Base-by-base conservation (phyloP, 345 rosid genomes). In the Angophora floribunda region DNA sequence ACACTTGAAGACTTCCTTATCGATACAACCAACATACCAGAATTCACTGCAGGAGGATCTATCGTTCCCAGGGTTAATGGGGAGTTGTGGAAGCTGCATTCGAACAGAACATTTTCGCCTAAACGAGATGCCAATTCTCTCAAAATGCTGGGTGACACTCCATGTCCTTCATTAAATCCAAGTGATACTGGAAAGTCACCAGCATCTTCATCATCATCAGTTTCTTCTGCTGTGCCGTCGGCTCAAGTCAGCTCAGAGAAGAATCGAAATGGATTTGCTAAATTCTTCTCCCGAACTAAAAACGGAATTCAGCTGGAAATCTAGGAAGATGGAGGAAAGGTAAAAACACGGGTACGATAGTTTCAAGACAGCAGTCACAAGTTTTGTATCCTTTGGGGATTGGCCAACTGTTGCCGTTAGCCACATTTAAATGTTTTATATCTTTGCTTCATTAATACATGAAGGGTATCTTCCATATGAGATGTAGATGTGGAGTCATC, bases 1-100 rank as follows among this genome's bases (percentile, higher is more conserved):
- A 96, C 99, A 30, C 93, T 96, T 28, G 99, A 97, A 91, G 99
- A 97, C 90, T 97, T 97, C 94, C 93, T 97, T 89, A 91, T 95
- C 6, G 99, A 97, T 92, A 95, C 98, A 63, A 88, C 92, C 8
- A 92, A 93, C 90, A 89, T 95, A 90, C 94, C 94, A 0, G 94
- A 91, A 80, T 91, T 94, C 61, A 78, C 92, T 87, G 86, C 85
- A 5, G 89, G 85, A 67, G 90, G 88, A 91, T 85, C 93, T 51
- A 78, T 87, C 87, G 85, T 87, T 86, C 88, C 91, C 45, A 87
- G 80, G 61, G 86, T 87, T 55, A 86, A 87, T 87, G 92, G 89
- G 75, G 98, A 94, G 89, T 92, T 89, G 36, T 93, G 98, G 97
- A 96, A 87, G 89, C 90, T 92, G 78, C 94, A 90, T 90, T 93